Conservation (phyloP, 2,329 filamentous ascomycete genomes). For the Colletotrichum sp. region DNA sequence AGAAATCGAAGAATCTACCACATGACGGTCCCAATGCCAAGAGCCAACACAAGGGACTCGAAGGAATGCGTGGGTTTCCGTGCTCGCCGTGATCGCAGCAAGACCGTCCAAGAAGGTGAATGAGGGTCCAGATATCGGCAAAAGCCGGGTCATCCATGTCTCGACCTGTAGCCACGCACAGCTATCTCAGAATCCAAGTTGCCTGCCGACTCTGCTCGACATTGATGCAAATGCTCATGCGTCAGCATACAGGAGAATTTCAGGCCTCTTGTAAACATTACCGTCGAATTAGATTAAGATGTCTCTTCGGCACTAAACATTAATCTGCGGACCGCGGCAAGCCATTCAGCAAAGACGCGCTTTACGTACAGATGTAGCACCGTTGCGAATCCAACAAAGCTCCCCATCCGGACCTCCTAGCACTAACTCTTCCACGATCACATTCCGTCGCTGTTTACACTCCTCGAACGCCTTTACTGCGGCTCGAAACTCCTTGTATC, state of each 20-base stretch:
- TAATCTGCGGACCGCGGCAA: neutral
- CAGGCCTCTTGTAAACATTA: neutral
- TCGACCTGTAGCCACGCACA: neutral
- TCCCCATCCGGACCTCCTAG: neutral
- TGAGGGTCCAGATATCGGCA: neutral
- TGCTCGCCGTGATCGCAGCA: neutral
- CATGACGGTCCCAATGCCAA: too few species aligned
- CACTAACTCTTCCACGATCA: neutral
- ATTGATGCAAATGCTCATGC: neutral
- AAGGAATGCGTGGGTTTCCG: neutral
- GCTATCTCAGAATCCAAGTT: neutral
- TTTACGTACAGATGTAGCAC: neutral
- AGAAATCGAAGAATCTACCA: too few species aligned
- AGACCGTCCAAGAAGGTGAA: neutral
- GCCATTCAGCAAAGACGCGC: neutral
- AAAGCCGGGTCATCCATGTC: neutral
- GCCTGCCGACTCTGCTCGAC: accelerated
- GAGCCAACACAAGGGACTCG: too few species aligned
- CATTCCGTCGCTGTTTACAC: neutral
- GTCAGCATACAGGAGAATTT: neutral
- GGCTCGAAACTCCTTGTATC: too few species aligned
- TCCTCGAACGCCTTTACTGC: too few species aligned
- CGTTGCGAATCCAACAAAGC: accelerated
- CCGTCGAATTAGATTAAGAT: neutral
- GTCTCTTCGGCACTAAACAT: neutral